A percentile compares a stretch with the other conserved stretches of the same genome.
Conservation (phyloP, 2,329 filamentous ascomycete genomes). For the Paecilomyces dactylethromorphus region DNA sequence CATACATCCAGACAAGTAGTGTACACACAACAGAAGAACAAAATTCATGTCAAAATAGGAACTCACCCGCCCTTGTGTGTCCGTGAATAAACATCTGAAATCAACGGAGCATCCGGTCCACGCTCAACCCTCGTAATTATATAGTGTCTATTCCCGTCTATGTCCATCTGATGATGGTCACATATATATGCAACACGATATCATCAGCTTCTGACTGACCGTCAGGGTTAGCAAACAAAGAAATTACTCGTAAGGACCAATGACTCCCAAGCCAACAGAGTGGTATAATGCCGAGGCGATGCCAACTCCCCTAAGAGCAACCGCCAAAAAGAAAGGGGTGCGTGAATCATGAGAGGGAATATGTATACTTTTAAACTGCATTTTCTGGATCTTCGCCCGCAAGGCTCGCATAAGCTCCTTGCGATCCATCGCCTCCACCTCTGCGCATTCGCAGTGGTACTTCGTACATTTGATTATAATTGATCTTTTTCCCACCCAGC, state of each 20-base stretch:
- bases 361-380: conserved; percentile 15
- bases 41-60: background rate
- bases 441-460: conserved; percentile 61
- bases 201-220: background rate
- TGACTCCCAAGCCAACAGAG: background rate
- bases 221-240: background rate
- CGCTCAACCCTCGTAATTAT: background rate
- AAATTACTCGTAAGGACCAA: background rate
- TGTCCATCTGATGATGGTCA: background rate
- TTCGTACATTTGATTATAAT: conserved; percentile 89
- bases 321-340: conserved; percentile 2
- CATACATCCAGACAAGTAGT: background rate
- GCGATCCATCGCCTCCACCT: conserved; percentile 38
- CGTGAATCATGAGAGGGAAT: background rate
- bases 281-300: background rate
- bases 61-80: background rate
- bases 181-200: background rate
- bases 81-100: background rate
- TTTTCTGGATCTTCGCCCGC: conserved; percentile 31
- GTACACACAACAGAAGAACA: background rate
- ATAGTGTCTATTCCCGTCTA: background rate
- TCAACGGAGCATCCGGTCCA: background rate
- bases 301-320: background rate
- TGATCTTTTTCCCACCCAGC: conserved; percentile 70
- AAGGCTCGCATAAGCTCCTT: conserved; percentile 54